Percentiles rank a stretch among this genome's conserved stretches.
Conservation (phyloP, 257 asterid species). For the Scutellaria galericulata region DNA sequence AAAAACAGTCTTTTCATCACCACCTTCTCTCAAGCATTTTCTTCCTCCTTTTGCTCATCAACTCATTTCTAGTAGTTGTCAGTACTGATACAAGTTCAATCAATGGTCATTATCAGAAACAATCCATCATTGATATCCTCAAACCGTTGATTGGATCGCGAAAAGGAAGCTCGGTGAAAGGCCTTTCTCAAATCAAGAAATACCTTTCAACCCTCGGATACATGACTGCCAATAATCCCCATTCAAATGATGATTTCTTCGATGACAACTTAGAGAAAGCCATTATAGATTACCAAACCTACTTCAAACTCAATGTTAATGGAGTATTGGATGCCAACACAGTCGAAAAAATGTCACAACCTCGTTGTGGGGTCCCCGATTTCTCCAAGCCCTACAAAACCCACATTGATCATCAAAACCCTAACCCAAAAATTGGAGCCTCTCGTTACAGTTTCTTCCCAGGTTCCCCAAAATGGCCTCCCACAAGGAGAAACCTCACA, state of each 20-base stretch:
- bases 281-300: constrained; percentile 21
- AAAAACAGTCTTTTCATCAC: background rate
- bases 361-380: constrained; percentile 41
- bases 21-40: background rate
- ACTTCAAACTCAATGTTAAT: constrained; percentile 26
- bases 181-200: constrained; percentile 23
- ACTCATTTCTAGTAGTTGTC: background rate
- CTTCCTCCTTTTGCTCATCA: constrained; percentile 15
- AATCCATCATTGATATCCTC: constrained; percentile 25
- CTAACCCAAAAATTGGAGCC: background rate
- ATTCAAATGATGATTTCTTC: constrained; percentile 17
- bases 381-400: background rate
- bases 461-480: constrained; percentile 33
- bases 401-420: background rate
- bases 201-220: constrained; percentile 39
- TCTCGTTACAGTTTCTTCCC: constrained; percentile 31
- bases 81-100: background rate
- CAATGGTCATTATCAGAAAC: background rate
- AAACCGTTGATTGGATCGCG: constrained; percentile 21
- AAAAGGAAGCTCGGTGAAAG: constrained; percentile 24
- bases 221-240: background rate
- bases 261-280: constrained; percentile 31
- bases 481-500: constrained; percentile 14
- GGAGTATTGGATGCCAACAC: constrained; percentile 35
- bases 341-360: background rate